Conservation (phyloP, 352 stramenopile genomes). For the Globisporangium okanoganense region DNA sequence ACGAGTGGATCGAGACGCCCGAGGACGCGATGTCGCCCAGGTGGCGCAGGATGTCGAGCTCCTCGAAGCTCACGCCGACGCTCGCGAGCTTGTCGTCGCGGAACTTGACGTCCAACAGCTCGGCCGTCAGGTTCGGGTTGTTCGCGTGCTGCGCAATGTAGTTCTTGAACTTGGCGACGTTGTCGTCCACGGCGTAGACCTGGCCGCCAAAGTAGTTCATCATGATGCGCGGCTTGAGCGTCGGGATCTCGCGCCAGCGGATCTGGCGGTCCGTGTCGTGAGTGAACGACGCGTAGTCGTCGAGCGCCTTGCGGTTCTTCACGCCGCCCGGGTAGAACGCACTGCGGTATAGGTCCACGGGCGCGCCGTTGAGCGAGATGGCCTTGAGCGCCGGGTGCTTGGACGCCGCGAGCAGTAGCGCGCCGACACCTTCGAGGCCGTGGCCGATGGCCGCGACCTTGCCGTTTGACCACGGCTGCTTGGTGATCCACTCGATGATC, state of each 20-base stretch:
- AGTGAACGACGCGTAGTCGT: constrained; percentile 69
- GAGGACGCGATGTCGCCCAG: constrained; percentile 61
- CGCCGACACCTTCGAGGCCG: constrained; percentile 65
- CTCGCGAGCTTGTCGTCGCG: constrained; percentile 60
- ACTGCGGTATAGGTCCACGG: constrained; percentile 61
- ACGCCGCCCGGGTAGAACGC: constrained; percentile 78
- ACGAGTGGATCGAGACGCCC: constrained; percentile 62
- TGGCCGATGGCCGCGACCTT: constrained; percentile 69
- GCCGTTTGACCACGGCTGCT: constrained; percentile 79
- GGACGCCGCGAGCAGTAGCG: constrained; percentile 55
- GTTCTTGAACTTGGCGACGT: constrained; percentile 55
- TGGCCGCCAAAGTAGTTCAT: constrained; percentile 83
- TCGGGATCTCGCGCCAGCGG: constrained; percentile 68
- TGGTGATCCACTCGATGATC: constrained; percentile 75
- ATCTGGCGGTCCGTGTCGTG: constrained; percentile 72
- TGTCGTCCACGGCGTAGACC: constrained; percentile 76
- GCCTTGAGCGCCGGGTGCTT: constrained; percentile 69
- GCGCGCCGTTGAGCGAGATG: constrained; percentile 63
- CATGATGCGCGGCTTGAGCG: constrained; percentile 76
- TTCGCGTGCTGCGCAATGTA: constrained; percentile 61
- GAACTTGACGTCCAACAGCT: constrained; percentile 52
- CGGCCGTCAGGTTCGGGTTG: constrained; percentile 52
- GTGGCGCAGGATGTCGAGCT: constrained; percentile 54
- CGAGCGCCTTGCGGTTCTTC: constrained; percentile 64
- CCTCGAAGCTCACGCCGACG: constrained; percentile 31